A percentile compares a stretch with the other conserved stretches of the same genome.
Evolutionary conservation across 179 eudicot genomes (phyloP).

Genomic region (Sideroxylon spinosum): DNA sequence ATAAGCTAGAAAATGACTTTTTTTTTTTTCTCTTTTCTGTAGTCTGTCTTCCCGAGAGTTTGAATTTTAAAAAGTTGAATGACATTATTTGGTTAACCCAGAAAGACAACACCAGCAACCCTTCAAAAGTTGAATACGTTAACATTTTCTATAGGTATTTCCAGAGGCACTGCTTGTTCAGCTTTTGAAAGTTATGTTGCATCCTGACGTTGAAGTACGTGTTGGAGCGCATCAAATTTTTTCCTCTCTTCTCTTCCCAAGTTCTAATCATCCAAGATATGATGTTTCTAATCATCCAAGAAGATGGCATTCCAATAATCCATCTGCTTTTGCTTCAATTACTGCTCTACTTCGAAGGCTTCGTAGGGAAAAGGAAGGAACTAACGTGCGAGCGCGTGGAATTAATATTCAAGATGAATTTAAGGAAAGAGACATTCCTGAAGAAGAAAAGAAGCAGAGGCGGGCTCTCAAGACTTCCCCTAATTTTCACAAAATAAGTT

Average conservation of each 20-base stretch:
- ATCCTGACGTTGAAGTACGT: constrained; percentile 79
- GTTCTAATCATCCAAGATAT: constrained; percentile 37
- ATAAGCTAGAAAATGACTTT: too few relatives aligned
- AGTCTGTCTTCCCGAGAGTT: too few relatives aligned
- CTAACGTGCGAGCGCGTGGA: constrained; percentile 26
- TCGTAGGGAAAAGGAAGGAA: constrained; percentile 48
- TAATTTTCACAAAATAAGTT: constrained; percentile 55
- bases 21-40: too few relatives aligned
- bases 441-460: constrained; percentile 56
- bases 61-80: too few relatives aligned
- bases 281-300: constrained; percentile 38
- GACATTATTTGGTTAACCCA: too few relatives aligned
- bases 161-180: constrained; percentile 88
- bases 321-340: constrained; percentile 34
- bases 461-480: constrained; percentile 59
- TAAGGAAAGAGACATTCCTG: constrained; percentile 43
- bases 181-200: constrained; percentile 81
- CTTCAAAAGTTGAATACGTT: too few relatives aligned
- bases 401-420: constrained; percentile 39
- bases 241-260: constrained; percentile 60
- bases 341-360: constrained; percentile 78
- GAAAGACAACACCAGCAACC: too few relatives aligned
- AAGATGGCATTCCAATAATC: constrained; percentile 49
- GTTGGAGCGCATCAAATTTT: constrained; percentile 77
- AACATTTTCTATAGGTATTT: constrained; percentile 46